phyloP scores from a whole-genome alignment of 2,329 filamentous ascomycete species.

The Aschersonia sp. region DNA sequence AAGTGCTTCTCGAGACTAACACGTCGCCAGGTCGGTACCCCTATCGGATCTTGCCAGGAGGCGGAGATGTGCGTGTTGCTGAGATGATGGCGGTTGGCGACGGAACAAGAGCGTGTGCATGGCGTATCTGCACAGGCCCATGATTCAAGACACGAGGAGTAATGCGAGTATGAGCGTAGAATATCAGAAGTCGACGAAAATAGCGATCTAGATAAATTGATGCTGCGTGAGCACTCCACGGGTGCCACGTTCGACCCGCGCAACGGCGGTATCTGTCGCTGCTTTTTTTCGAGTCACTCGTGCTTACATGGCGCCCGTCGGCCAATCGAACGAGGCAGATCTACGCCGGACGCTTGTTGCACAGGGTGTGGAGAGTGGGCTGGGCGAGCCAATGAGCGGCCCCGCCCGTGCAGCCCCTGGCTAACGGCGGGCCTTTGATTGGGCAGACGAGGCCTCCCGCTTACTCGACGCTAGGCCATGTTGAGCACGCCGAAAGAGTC shows the following conservation, averaged over 20 bases:
- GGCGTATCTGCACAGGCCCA: too few relatives aligned
- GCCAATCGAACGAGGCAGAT: conserved; percentile 14
- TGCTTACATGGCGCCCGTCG: conserved; percentile 9
- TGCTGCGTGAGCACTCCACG: too few relatives aligned
- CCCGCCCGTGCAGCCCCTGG: conserved; percentile 4
- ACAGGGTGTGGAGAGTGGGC: conserved; percentile 9
- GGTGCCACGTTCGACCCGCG: neutral
- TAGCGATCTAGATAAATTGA: neutral
- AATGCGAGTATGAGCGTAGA: neutral
- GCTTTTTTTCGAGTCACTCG: conserved; percentile 8
- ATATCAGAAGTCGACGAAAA: neutral
- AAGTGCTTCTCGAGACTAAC: too few relatives aligned
- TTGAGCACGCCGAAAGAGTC: conserved; percentile 30
- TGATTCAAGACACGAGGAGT: too few relatives aligned
- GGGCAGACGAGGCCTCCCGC: conserved; percentile 7
- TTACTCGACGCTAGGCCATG: conserved; percentile 17
- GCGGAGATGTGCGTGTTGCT: neutral
- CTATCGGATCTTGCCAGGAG: neutral
- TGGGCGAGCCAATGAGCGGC: conserved; percentile 12
- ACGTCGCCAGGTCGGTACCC: too few relatives aligned
- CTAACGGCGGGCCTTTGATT: conserved; percentile 10
- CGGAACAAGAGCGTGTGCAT: neutral
- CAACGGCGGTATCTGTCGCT: conserved; percentile 5
- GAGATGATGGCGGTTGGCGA: neutral
- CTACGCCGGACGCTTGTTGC: conserved; percentile 20